Evolutionary conservation across 495 filamentous ascomycete species (phyloP), one percentile per base, ranked within the genome.

Genomic region (Penicillium malachiteum): DNA sequence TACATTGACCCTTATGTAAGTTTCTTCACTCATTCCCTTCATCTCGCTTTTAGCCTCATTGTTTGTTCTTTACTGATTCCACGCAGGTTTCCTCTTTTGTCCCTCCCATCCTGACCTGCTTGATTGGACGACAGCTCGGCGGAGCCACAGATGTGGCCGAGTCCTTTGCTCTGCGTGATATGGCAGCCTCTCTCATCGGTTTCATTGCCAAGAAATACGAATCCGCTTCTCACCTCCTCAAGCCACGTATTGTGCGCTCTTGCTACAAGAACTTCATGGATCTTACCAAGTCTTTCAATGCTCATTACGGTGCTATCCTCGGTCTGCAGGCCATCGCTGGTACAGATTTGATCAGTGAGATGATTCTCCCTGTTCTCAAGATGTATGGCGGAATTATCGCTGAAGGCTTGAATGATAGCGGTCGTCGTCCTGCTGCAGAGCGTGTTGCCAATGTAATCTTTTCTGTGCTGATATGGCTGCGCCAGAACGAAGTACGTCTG

Each of bases 251-350:
- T n/a, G 89, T 91, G 12, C 84, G 94, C 12, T 91, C 90, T 0
- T 97, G 90, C 67, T 81, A 97, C 3, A 96, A 96, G 73, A 76
- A 84, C 61, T 92, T 96, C 68, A 82, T 98, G 7, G 91, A 96
- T 67, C 89, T 91, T 0, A 79, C 82, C 32, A 87, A 91, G 64
- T 84, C 90, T 0, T 80, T 92, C 5, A 82, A 85, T 14, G 86
- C 91, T 5, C 89, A 94, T 62, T 97, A 91, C 65, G 94, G 94
- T 47, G 90, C 92, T 9, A 81, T 98, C 38, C 80, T 83, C 38
- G 92, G 91, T 4, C 76, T 98, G 10, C 78, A 82, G 0, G 80
- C 83, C 0, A 84, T 93, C 17, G 90, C 90, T 11, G 92, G 92
- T 0, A 59, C 82, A 1, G 90, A 94, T 53, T 85, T 87, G 13